Conservation (phyloP, 2,329 filamentous ascomycete genomes). For the Aspergillus arachidicola region DNA sequence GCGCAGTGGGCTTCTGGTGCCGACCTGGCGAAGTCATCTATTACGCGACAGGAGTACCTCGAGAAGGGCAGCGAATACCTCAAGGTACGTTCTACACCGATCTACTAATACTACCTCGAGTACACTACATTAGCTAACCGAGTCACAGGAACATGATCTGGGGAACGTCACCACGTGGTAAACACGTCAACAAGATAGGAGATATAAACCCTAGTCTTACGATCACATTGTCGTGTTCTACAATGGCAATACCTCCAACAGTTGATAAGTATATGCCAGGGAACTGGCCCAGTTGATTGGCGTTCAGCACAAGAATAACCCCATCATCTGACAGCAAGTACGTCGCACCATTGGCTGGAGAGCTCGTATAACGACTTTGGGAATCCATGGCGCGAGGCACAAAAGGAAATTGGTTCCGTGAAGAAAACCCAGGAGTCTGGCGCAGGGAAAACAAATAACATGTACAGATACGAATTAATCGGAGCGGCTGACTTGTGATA, state of each 20-base stretch:
- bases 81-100: conserved; percentile 58
- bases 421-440: conserved; percentile 12
- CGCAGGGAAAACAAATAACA: conserved; percentile 4
- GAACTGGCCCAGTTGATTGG: background rate
- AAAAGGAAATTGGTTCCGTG: conserved; percentile 4
- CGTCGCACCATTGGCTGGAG: background rate
- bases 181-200: conserved; percentile 1
- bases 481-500: background rate
- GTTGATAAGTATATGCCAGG: conserved; percentile 6
- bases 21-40: conserved; percentile 64
- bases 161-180: conserved; percentile 39
- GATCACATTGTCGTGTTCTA: background rate
- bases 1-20: conserved; percentile 73
- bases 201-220: background rate
- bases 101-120: background rate
- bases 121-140: conserved; percentile 14
- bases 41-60: conserved; percentile 79
- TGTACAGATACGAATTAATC: conserved; percentile 1
- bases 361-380: conserved; percentile 7
- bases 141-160: conserved; percentile 39
- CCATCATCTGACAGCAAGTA: background rate
- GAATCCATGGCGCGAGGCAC: conserved; percentile 27
- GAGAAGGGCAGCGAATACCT: conserved; percentile 95
- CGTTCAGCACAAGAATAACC: background rate
- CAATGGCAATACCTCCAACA: background rate